phyloP scores from a whole-genome alignment of 169 alveolate species.

The Plasmodium chabaudi region DNA sequence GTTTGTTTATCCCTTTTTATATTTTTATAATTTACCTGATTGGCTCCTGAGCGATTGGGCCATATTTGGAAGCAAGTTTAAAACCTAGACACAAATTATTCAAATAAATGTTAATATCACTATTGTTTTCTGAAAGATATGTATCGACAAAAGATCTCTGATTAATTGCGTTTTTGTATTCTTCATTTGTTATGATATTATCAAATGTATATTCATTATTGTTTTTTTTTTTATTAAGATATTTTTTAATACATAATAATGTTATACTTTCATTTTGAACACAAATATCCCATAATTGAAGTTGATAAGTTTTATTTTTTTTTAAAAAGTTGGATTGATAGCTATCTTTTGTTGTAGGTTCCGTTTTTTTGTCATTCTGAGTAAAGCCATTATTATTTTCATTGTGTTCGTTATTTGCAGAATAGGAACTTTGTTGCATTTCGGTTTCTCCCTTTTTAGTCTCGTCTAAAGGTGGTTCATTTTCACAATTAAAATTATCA shows the following conservation, averaged over 20 bases:
- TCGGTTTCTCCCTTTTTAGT: neutral
- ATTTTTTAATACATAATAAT: conserved; percentile 63
- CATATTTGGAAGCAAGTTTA: conserved; percentile 94
- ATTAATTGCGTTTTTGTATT: conserved; percentile 53
- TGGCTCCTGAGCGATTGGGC: conserved; percentile 97
- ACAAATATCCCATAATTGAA: conserved; percentile 79
- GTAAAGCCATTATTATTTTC: neutral
- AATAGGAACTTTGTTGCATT: neutral
- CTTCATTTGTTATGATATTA: conserved; percentile 64
- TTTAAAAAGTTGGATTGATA: neutral
- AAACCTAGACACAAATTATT: conserved; percentile 87
- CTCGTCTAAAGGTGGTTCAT: neutral
- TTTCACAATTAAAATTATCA: conserved; percentile 8
- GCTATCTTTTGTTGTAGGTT: neutral
- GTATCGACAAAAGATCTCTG: conserved; percentile 59
- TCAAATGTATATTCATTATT: conserved; percentile 21
- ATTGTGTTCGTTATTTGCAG: neutral
- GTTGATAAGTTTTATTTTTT: conserved; percentile 56
- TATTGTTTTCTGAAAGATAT: conserved; percentile 69
- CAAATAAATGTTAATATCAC: conserved; percentile 67
- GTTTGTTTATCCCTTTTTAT: conserved; percentile 4
- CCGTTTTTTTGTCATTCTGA: neutral
- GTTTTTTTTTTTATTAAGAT: conserved; percentile 54
- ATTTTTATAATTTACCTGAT: conserved; percentile 90
- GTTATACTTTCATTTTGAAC: conserved; percentile 83